These are phyloP conservation scores for Papiliotrema fonsecae DNA, from an alignment of 1,284 basidiomycete species.

Conservation along the genomic window DNA sequence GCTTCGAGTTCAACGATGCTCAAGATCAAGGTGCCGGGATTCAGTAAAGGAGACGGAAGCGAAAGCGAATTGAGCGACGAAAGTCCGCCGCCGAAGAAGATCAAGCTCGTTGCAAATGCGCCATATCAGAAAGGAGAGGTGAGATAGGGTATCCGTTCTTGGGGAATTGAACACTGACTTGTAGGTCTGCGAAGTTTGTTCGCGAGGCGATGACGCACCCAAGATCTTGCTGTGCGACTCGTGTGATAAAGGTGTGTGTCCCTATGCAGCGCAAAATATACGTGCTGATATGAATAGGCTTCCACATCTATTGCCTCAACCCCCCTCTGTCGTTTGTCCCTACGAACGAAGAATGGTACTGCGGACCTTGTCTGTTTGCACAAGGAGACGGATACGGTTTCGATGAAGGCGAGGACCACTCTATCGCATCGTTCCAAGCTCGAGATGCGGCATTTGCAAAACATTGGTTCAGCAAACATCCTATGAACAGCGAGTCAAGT, in stretches of 20 bases:
- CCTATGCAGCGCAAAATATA: no score
- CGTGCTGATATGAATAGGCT: slow-evolving; percentile 57
- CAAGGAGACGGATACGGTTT: slow-evolving; percentile 99
- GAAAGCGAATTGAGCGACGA: slow-evolving; percentile 43
- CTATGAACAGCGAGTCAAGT: slow-evolving; percentile 24
- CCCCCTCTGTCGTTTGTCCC: slow-evolving; percentile 81
- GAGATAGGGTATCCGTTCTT: slow-evolving; percentile 10
- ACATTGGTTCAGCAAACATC: slow-evolving; percentile 79
- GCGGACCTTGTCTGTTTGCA: slow-evolving; percentile 83
- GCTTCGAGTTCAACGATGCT: slow-evolving; percentile 10
- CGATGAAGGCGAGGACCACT: slow-evolving; percentile 96
- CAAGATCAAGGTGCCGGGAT: slow-evolving; percentile 37
- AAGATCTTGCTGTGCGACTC: slow-evolving; percentile 95
- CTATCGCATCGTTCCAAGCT: slow-evolving; percentile 83
- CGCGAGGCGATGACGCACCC: slow-evolving; percentile 76
- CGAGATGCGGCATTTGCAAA: slow-evolving; percentile 83
- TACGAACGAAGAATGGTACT: slow-evolving; percentile 87
- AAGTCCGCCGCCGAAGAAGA: slow-evolving; percentile 17
- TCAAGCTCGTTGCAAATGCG: slow-evolving; percentile 5
- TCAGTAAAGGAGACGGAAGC: slow-evolving; percentile 30
- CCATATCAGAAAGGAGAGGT: slow-evolving; percentile 46
- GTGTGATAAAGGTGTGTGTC: slow-evolving; percentile 86
- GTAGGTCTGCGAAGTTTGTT: slow-evolving; percentile 82
- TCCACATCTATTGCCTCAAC: slow-evolving; percentile 93
- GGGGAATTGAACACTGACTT: slow-evolving; percentile 1